These are phyloP conservation scores for Podospora bellae-mahoneyi DNA, from an alignment of 495 filamentous ascomycete species.

Conservation along the genomic window DNA sequence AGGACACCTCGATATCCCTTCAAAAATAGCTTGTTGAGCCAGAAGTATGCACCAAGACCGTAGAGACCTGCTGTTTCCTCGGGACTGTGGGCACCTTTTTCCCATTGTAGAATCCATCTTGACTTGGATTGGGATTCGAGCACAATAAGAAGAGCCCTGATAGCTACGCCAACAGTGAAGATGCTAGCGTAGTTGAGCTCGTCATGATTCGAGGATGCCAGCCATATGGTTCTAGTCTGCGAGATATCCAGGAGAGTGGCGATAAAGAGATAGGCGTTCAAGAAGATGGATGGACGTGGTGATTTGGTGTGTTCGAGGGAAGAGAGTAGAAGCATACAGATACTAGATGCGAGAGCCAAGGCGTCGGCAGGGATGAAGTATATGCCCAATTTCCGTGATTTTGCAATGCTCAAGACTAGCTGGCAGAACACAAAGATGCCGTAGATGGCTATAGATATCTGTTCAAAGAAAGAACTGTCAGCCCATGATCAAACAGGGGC, in stretches of 20 bases:
- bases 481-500: neutral
- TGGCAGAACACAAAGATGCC: constrained; percentile 29
- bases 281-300: constrained; percentile 54
- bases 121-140: constrained; percentile 57
- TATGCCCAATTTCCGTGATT: constrained; percentile 8
- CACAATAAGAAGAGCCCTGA: constrained; percentile 51
- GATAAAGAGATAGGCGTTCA: constrained; percentile 59
- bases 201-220: constrained; percentile 36
- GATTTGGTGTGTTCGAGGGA: constrained; percentile 55
- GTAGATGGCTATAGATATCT: constrained; percentile 14
- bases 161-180: constrained; percentile 44
- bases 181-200: constrained; percentile 38
- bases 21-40: constrained; percentile 28
- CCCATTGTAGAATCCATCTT: constrained; percentile 30
- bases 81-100: constrained; percentile 34
- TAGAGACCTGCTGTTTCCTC: constrained; percentile 58
- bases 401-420: constrained; percentile 29
- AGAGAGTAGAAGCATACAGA: constrained; percentile 43
- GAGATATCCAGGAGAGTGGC: constrained; percentile 58
- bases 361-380: constrained; percentile 33
- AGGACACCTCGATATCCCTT: constrained; percentile 22
- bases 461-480: neutral
- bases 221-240: constrained; percentile 56
- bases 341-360: constrained; percentile 35
- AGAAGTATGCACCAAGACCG: constrained; percentile 23